Evolutionary conservation across 2,329 filamentous ascomycete species (phyloP).

Genomic region (Claviceps quebecensis): DNA sequence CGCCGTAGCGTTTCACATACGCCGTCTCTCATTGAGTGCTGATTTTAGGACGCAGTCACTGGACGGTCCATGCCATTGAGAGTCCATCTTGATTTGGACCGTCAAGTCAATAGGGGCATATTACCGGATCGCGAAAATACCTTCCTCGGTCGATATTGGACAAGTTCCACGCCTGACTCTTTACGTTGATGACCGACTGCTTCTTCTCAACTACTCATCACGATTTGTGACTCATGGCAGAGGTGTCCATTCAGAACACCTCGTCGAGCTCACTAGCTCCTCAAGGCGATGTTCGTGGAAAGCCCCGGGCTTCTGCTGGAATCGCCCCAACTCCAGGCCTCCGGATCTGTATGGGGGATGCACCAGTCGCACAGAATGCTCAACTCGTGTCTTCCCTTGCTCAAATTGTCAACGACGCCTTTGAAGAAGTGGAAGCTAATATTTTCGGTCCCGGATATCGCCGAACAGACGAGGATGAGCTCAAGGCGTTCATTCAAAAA

Average conservation of each 20-base stretch:
- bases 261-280: background rate
- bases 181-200: too few relatives aligned
- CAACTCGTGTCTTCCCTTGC: conserved; percentile 8
- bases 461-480: conserved; percentile 11
- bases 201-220: background rate
- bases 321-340: background rate
- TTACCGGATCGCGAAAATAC: too few relatives aligned
- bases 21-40: too few relatives aligned
- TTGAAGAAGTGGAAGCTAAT: conserved; percentile 12
- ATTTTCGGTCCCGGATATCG: conserved; percentile 15
- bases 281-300: background rate
- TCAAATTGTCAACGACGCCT: conserved; percentile 15
- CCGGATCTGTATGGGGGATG: conserved; percentile 11
- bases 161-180: too few relatives aligned
- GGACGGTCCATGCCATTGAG: too few relatives aligned
- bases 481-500: conserved; percentile 10
- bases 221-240: background rate
- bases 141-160: too few relatives aligned
- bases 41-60: too few relatives aligned
- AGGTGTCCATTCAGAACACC: background rate
- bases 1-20: background rate
- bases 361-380: conserved; percentile 9
- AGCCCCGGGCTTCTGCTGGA: background rate
- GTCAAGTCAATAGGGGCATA: too few relatives aligned
- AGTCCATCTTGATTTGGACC: too few relatives aligned